Evolutionary conservation across 2,329 filamentous ascomycete genomes (phyloP), one percentile per base, ranked within the genome.

Genomic region (Neonectria neomacrospora): DNA sequence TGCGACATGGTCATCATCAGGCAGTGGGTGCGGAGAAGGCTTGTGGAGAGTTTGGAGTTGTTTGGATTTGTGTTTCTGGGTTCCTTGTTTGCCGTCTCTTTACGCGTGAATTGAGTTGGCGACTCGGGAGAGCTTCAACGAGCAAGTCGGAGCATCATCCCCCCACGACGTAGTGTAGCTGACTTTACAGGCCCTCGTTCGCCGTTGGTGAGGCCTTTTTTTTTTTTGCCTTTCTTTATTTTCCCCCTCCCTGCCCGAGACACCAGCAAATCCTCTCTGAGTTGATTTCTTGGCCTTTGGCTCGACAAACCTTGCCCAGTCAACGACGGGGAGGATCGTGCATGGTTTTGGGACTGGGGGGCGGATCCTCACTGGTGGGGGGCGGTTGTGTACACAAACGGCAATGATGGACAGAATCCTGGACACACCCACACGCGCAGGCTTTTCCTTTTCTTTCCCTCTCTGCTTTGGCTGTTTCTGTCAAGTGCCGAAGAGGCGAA

Each of bases 141-240:
- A n/a, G n/a, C n/a, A n/a, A n/a, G n/a, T n/a, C n/a, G n/a, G n/a
- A n/a, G n/a, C n/a, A n/a, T n/a, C n/a, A n/a, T n/a, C n/a, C n/a
- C 53, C 53, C 53, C 28, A 23, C 32, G 30, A 8, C 9, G 30
- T 32, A 32, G 30, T 10, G 34, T 37, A 16, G n/a, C 16, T 11
- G 37, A 3, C n/a, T 20, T 41, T 18, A 32, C 32, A 52, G n/a
- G 32, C 34, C 32, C 28, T 28, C 22, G 16, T 20, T 37, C 14
- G 5, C 32, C 23, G 30, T 11, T 48, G 54, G 42, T 58, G 56
- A 58, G 56, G 48, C 28, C 39, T 58, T 58, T 58, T 45, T 37
- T n/a, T 37, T 58, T 45, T 58, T 45, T n/a, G n/a, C n/a, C n/a
- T n/a, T 14, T 37, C 6, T 26, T 26, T 26, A 3, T 26, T 6